Evolutionary conservation across 768 basidiomycete species (phyloP).

Genomic region (Xanthoconium stramineum): DNA sequence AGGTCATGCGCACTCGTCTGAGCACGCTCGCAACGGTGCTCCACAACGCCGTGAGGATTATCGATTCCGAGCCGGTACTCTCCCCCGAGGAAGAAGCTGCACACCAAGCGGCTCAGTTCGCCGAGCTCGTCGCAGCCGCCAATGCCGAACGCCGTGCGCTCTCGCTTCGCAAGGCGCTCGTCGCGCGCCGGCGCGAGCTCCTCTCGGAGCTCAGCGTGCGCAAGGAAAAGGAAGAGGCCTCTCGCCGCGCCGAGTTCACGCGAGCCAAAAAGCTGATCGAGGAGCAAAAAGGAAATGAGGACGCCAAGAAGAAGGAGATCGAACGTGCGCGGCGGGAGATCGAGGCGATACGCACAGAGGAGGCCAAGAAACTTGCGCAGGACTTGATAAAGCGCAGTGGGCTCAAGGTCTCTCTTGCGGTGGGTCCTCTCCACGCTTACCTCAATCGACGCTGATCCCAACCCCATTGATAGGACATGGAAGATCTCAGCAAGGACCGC

Average conservation of each 20-base stretch:
- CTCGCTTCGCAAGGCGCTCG: constrained; percentile 69
- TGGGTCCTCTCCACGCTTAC: constrained; percentile 31
- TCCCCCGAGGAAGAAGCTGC: constrained; percentile 40
- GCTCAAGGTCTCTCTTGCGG: constrained; percentile 46
- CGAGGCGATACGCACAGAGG: constrained; percentile 55
- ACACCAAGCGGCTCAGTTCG: constrained; percentile 50
- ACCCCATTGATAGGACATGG: constrained; percentile 58
- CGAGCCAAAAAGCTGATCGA: constrained; percentile 72
- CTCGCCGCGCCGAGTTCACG: constrained; percentile 65
- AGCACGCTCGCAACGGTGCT: constrained; percentile 71
- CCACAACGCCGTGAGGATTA: constrained; percentile 57
- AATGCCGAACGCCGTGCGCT: constrained; percentile 74
- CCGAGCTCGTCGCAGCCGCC: constrained; percentile 58
- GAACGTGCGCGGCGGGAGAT: constrained; percentile 73
- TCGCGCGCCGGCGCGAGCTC: constrained; percentile 79
- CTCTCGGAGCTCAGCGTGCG: constrained; percentile 79
- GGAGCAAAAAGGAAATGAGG: constrained; percentile 11
- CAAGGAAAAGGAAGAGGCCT: constrained; percentile 87
- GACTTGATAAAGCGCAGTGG: constrained; percentile 63
- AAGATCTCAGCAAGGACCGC: constrained; percentile 81
- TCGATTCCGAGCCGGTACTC: constrained; percentile 44
- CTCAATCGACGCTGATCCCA: background rate
- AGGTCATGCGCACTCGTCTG: constrained; percentile 75
- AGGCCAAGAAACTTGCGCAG: constrained; percentile 86
- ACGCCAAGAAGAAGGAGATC: constrained; percentile 68